Evolutionary conservation across 192 early-diverging fungal genomes (phyloP).

Genomic region (Backusella tarrabulga): DNA sequence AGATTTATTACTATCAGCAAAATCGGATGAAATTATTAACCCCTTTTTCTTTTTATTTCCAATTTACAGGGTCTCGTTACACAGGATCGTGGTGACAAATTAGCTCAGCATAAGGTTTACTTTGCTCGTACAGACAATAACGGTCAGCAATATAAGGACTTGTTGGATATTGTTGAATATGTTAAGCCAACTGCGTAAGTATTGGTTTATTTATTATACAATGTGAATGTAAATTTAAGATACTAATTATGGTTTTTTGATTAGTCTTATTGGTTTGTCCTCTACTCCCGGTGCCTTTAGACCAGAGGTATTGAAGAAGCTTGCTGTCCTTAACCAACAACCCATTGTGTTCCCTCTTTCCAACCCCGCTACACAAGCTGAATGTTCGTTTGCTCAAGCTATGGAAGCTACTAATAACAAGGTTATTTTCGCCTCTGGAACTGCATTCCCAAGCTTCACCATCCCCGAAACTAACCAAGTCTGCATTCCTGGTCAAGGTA

Average conservation of each 20-base stretch:
- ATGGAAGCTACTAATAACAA: constrained; percentile 83
- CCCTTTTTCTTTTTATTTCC: background rate
- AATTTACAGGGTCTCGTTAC: constrained; percentile 74
- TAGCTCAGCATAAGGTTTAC: constrained; percentile 80
- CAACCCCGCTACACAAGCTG: constrained; percentile 86
- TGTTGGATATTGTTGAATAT: constrained; percentile 79
- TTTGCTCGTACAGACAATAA: constrained; percentile 88
- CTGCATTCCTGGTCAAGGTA: constrained; percentile 81
- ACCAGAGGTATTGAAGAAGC: constrained; percentile 62
- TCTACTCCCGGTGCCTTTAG: constrained; percentile 82
- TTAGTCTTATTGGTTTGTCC: constrained; percentile 79
- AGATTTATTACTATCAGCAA: background rate
- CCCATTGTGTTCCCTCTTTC: constrained; percentile 94
- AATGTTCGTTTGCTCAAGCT: constrained; percentile 94
- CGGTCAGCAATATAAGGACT: constrained; percentile 67
- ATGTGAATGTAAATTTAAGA: background rate
- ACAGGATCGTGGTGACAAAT: constrained; percentile 79
- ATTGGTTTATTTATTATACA: background rate
- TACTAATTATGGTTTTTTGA: background rate
- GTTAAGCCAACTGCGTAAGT: constrained; percentile 78
- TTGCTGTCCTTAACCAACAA: constrained; percentile 75
- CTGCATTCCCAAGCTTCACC: constrained; percentile 86
- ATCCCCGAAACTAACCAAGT: constrained; percentile 59
- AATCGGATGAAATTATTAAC: background rate
- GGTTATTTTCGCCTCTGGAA: constrained; percentile 95